A percentile compares a stretch with the other conserved stretches of the same genome.
Conservation (phyloP, 2,329 filamentous ascomycete genomes). For the Cordyceps cicadae region DNA sequence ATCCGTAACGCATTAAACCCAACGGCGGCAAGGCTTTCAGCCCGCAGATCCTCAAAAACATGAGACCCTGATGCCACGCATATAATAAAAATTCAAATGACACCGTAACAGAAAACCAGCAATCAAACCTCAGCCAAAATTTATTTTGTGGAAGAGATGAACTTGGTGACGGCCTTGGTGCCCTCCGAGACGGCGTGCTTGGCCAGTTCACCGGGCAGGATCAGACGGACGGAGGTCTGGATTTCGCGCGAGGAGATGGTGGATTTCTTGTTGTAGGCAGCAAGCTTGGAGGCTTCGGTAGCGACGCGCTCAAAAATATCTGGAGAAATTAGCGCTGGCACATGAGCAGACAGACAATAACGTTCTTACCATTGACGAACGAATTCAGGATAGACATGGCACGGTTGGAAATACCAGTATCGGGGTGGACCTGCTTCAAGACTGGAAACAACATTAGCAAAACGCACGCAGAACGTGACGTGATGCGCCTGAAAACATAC, state of each 20-base stretch:
- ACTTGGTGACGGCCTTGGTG: conserved; percentile 99
- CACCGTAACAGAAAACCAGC: conserved; percentile 54
- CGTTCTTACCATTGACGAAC: conserved; percentile 82
- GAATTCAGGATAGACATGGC: conserved; percentile 99
- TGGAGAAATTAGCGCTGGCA: conserved; percentile 25
- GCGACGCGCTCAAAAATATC: conserved; percentile 99
- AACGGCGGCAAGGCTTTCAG: conserved; percentile 22
- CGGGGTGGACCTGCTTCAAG: conserved; percentile 99
- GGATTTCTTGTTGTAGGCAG: conserved; percentile 99
- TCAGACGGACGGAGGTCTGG: conserved; percentile 96
- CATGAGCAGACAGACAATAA: not conserved
- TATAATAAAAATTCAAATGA: conserved; percentile 29
- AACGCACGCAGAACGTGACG: not conserved
- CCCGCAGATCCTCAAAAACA: conserved; percentile 43
- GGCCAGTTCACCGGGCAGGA: conserved; percentile 95
- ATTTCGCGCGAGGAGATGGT: conserved; percentile 99
- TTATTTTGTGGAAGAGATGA: conserved; percentile 99
- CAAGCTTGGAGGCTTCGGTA: conserved; percentile 97
- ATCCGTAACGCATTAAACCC: conserved; percentile 69
- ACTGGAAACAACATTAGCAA: conserved; percentile 45
- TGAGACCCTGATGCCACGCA: conserved; percentile 52
- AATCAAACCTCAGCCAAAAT: conserved; percentile 33
- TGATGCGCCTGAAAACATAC: conserved; percentile 38
- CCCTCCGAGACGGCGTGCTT: conserved; percentile 99
- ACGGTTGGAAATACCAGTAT: conserved; percentile 99